Evolutionary conservation across 2,329 filamentous ascomycete genomes (phyloP).

Genomic region (Phyllosticta paracitricarpa): DNA sequence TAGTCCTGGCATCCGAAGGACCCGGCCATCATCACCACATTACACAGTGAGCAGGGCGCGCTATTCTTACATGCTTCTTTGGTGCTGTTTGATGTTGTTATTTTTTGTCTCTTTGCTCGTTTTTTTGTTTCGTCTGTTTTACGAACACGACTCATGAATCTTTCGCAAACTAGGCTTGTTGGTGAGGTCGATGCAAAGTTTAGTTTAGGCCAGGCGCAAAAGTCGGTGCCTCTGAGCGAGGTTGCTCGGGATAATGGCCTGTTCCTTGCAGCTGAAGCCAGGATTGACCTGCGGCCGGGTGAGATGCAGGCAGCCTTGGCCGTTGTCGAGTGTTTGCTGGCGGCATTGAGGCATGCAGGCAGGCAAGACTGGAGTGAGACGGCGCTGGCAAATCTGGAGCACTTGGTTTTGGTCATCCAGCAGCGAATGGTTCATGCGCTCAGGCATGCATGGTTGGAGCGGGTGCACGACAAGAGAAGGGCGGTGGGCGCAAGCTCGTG

Average conservation of each 20-base stretch:
- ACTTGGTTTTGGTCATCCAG: neutral
- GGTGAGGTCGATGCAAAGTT: constrained; percentile 9
- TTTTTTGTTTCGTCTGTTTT: neutral
- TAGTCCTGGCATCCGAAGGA: neutral
- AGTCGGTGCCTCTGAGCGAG: neutral
- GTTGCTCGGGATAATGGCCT: neutral
- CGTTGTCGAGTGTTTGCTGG: neutral
- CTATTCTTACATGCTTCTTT: neutral
- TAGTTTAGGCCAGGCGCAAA: neutral
- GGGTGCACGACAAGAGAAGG: neutral
- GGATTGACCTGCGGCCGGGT: neutral
- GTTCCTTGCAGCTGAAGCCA: neutral
- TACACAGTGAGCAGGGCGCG: neutral
- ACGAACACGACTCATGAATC: neutral
- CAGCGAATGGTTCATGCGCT: neutral
- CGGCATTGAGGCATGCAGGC: neutral
- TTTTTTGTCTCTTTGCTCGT: neutral
- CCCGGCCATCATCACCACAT: neutral
- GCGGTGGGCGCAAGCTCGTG: constrained; percentile 19
- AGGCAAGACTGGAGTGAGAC: neutral
- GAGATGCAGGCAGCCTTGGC: neutral
- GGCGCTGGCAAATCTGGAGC: neutral
- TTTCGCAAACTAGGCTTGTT: neutral
- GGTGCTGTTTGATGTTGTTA: neutral
- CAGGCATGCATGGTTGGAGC: neutral